phyloP scores from a whole-genome alignment of 1,139 yeast species.

The Suhomyces chickasaworum region DNA sequence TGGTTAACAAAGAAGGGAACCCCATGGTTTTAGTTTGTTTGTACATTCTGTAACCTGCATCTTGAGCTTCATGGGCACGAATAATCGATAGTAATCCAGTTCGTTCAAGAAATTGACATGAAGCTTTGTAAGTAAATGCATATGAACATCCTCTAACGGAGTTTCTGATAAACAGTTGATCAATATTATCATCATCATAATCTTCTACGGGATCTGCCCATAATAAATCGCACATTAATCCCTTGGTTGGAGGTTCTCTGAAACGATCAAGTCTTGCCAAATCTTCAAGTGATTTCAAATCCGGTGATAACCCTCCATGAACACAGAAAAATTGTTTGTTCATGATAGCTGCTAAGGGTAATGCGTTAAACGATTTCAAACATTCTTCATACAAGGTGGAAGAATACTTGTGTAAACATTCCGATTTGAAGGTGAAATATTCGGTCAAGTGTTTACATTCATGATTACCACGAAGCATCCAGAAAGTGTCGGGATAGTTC shows the following conservation, averaged over 20 bases:
- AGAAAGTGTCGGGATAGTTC: constrained; percentile 73
- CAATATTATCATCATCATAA: constrained; percentile 69
- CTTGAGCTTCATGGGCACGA: constrained; percentile 98
- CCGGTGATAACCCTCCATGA: constrained; percentile 97
- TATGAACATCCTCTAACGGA: constrained; percentile 91
- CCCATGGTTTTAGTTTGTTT: constrained; percentile 82
- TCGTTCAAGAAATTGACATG: constrained; percentile 76
- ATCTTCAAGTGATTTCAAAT: constrained; percentile 70
- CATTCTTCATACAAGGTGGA: constrained; percentile 69
- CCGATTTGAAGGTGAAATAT: constrained; percentile 89
- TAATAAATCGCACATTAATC: constrained; percentile 90
- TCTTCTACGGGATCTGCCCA: constrained; percentile 97
- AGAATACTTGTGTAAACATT: constrained; percentile 86
- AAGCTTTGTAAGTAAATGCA: constrained; percentile 83
- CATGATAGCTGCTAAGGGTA: constrained; percentile 94
- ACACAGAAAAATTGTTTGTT: constrained; percentile 94
- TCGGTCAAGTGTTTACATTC: constrained; percentile 94
- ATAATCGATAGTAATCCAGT: constrained; percentile 82
- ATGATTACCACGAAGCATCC: constrained; percentile 91
- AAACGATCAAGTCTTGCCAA: constrained; percentile 73
- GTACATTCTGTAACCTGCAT: constrained; percentile 95
- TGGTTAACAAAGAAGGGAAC: constrained; percentile 89
- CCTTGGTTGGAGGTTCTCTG: constrained; percentile 91
- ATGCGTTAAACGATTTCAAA: constrained; percentile 77
- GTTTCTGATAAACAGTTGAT: constrained; percentile 60